Evolutionary conservation across 108 stramenopile genomes (phyloP), one percentile per base, ranked within the genome.

Genomic region (Mediolabrus comicus): DNA sequence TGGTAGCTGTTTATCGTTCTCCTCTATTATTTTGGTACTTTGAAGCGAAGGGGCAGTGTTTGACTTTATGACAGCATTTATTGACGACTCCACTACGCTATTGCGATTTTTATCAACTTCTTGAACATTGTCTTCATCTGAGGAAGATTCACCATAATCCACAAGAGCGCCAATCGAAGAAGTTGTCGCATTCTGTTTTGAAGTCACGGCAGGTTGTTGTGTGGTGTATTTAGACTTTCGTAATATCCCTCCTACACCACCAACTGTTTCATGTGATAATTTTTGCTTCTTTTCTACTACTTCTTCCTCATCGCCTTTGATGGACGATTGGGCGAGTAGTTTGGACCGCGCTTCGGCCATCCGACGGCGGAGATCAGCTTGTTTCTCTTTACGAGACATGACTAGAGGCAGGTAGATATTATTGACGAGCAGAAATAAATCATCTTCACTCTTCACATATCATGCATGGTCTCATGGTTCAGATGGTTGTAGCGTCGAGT

Each of bases 301-400:
- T 25, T 3, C 32, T 52, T 41, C 16, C 30, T 52, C 46, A 13
- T 24, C 22, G 56, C 56, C 27, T 27, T 57, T n/a, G 55, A 57
- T 10, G 26, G 46, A 12, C 46, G 27, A 24, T 36, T 30, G n/a
- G 52, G 27, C n/a, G 62, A 57, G 30, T 6, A 74, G 56, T 60
- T 74, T 74, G 9, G 64, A 74, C 9, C 73, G 64, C 6, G 73
- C 73, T 58, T 74, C 73, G 43, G 73, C 73, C 73, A 74, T 74
- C 5, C 73, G 64, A 16, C 56, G 53, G 10, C 73, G 55, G 6
- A 74, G 65, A 29, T 74, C 73, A 14, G 73, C 73, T 53, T 74
- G 73, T 31, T 65, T 65, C 31, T 30, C 62, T 51, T 57, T 58
- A 0, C 73, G 64, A 17, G 73, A 74, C 72, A 73, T 71, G 29